These are phyloP conservation scores for Cotoneaster glaucophyllus DNA, from an alignment of 306 rosid genomes.

Conservation along the genomic window DNA sequence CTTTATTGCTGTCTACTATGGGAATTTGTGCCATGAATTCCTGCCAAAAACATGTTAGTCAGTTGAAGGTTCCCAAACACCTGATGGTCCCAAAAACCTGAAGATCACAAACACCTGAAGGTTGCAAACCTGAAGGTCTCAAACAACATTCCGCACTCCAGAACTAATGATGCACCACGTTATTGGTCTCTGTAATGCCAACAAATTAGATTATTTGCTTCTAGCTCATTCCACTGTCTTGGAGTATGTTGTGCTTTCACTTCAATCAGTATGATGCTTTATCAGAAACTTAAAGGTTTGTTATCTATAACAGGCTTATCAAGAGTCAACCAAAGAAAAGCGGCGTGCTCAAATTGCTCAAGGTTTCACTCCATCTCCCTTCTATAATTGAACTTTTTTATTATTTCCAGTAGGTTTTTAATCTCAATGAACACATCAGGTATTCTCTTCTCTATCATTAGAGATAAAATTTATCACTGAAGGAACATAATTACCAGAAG, in stretches of 20 bases:
- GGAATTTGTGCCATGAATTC: not conserved
- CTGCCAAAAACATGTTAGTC: not conserved
- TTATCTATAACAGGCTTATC: conserved; percentile 68
- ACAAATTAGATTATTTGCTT: no score
- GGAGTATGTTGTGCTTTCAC: not conserved
- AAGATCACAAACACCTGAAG: not conserved
- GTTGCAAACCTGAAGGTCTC: not conserved
- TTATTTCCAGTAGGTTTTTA: not conserved
- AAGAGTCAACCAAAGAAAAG: conserved; percentile 92
- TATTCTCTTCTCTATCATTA: not conserved
- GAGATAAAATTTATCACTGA: not conserved
- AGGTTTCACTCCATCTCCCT: conserved; percentile 43
- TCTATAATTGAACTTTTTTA: conserved; percentile 5
- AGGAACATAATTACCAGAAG: not conserved
- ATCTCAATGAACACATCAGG: not conserved
- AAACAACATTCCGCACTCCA: no score
- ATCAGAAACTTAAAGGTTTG: conserved; percentile 11
- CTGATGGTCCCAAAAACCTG: not conserved
- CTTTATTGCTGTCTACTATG: not conserved
- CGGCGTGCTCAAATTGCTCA: conserved; percentile 90
- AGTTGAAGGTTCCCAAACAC: not conserved
- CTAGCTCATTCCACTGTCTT: not conserved
- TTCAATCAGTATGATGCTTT: not conserved
- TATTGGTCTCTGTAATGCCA: not conserved
- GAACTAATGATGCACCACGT: no score